Evolutionary conservation across 768 basidiomycete species (phyloP).

Genomic region (Hericium erinaceus): DNA sequence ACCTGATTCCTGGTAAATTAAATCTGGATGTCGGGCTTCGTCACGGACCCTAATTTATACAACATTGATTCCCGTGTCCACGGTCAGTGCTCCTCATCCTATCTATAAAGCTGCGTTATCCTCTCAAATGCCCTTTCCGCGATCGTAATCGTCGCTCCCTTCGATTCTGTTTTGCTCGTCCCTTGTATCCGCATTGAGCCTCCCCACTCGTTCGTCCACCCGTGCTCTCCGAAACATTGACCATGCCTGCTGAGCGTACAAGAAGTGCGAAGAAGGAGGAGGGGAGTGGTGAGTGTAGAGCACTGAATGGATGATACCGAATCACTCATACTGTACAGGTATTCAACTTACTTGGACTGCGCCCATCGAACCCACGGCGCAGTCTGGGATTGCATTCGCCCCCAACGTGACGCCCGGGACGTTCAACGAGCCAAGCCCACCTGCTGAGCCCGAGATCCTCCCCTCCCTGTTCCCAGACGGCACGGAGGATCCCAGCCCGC

Average conservation of each 20-base stretch:
- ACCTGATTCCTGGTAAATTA: neutral
- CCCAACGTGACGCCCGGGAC: slow-evolving; percentile 50
- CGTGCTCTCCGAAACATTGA: neutral
- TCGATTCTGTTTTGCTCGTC: neutral
- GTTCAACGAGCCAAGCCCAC: slow-evolving; percentile 38
- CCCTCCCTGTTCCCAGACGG: slow-evolving; percentile 52
- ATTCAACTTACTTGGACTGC: slow-evolving; percentile 38
- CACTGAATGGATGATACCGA: too few species aligned
- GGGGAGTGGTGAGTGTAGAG: slow-evolving; percentile 3
- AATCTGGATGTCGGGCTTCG: neutral
- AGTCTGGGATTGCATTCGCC: slow-evolving; percentile 43
- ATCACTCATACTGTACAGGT: slow-evolving; percentile 13
- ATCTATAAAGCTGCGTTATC: slow-evolving; percentile 10
- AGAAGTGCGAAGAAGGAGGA: slow-evolving; percentile 12
- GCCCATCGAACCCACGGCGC: slow-evolving; percentile 30
- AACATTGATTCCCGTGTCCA: slow-evolving; percentile 5
- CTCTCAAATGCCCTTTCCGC: neutral
- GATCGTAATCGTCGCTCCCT: neutral
- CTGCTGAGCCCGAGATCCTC: slow-evolving; percentile 29
- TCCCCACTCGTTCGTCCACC: slow-evolving; percentile 1
- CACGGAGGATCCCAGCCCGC: slow-evolving; percentile 24
- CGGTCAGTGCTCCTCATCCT: neutral
- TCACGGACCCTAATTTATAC: slow-evolving; percentile 4
- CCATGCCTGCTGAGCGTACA: slow-evolving; percentile 15
- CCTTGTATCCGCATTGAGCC: neutral